A percentile compares a stretch with the other conserved stretches of the same genome.
Evolutionary conservation across 2,329 filamentous ascomycete species (phyloP).

Genomic region (Stachybotrys chartarum): DNA sequence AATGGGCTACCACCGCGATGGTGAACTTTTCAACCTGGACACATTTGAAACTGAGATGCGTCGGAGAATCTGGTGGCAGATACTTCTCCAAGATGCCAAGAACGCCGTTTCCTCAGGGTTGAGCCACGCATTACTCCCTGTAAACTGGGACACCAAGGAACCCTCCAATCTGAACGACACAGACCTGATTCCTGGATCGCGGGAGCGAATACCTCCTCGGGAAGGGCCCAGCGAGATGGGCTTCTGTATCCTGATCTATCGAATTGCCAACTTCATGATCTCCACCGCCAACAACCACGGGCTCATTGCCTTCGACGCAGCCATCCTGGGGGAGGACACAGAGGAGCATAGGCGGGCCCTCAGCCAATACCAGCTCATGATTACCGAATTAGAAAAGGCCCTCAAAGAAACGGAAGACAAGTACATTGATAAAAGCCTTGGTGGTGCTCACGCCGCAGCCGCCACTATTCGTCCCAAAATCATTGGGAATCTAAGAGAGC

Average conservation of each 20-base stretch:
- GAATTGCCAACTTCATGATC: slow-evolving; percentile 42
- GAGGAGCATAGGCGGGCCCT: slow-evolving; percentile 21
- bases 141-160: slow-evolving; percentile 48
- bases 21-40: slow-evolving; percentile 44
- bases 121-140: slow-evolving; percentile 42
- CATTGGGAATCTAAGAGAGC: slow-evolving; percentile 38
- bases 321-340: slow-evolving; percentile 38
- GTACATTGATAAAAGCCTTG: slow-evolving; percentile 44
- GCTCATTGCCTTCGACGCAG: slow-evolving; percentile 39
- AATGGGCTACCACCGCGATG: slow-evolving; percentile 60
- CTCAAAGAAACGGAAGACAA: slow-evolving; percentile 39
- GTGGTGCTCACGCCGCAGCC: slow-evolving; percentile 44
- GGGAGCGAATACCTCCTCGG: slow-evolving; percentile 40
- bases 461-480: slow-evolving; percentile 39
- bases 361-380: slow-evolving; percentile 32
- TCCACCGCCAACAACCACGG: slow-evolving; percentile 32
- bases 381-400: slow-evolving; percentile 34
- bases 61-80: slow-evolving; percentile 60
- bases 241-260: slow-evolving; percentile 43
- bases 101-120: slow-evolving; percentile 52
- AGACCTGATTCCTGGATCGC: slow-evolving; percentile 47
- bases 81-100: slow-evolving; percentile 50
- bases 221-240: slow-evolving; percentile 57
- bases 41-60: slow-evolving; percentile 63
- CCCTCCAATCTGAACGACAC: slow-evolving; percentile 53